phyloP scores from a whole-genome alignment of 257 asterid genomes.

The Oldenlandia corymbosa region DNA sequence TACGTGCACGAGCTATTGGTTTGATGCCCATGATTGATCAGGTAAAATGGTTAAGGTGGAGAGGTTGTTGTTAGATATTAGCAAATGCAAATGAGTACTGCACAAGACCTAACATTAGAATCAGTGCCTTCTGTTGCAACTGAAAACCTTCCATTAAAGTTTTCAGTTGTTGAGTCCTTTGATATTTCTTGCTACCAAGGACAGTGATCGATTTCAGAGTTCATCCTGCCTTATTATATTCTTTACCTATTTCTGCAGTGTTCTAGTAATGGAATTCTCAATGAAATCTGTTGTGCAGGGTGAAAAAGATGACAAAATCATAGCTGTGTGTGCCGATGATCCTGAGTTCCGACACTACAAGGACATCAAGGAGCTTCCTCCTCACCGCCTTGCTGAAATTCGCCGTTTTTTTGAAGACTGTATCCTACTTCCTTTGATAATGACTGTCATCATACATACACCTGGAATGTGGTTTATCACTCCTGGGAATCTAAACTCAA shows the following conservation, averaged over 20 bases:
- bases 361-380: conserved; percentile 71
- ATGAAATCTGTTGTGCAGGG: conserved; percentile 39
- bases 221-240: background rate
- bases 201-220: background rate
- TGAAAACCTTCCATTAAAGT: too few species aligned
- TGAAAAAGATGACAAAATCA: conserved; percentile 86
- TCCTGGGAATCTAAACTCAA: background rate
- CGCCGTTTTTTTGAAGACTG: conserved; percentile 96
- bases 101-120: background rate
- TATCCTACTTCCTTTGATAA: conserved; percentile 34
- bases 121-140: background rate
- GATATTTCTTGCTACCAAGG: too few species aligned
- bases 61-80: background rate
- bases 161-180: too few species aligned
- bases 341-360: conserved; percentile 76
- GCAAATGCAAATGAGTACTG: background rate
- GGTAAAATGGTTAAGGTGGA: conserved; percentile 31
- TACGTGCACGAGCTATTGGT: conserved; percentile 97
- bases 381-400: conserved; percentile 90
- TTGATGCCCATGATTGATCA: conserved; percentile 98
- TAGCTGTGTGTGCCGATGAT: conserved; percentile 92
- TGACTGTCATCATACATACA: background rate
- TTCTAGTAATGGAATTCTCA: background rate
- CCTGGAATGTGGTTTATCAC: background rate
- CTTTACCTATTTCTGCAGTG: background rate